A percentile compares a stretch with the other conserved stretches of the same genome.
Evolutionary conservation across 2,329 filamentous ascomycete genomes (phyloP).

Genomic region (Didymella glomerata): DNA sequence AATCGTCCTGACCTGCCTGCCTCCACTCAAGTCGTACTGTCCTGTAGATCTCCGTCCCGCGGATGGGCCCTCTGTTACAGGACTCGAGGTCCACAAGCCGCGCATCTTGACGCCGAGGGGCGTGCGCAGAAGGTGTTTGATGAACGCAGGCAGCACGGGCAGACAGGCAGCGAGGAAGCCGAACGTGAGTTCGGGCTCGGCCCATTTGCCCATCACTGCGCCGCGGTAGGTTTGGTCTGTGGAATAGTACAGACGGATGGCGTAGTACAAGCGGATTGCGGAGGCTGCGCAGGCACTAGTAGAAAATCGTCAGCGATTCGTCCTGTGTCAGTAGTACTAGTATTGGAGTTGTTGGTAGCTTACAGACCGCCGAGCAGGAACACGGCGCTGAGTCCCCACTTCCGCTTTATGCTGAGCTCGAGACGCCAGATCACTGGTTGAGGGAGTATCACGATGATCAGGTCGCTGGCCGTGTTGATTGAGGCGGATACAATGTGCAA

Average conservation of each 20-base stretch:
- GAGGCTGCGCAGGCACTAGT: constrained; percentile 24
- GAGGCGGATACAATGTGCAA: constrained; percentile 28
- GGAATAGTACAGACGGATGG: constrained; percentile 16
- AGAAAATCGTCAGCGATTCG: neutral
- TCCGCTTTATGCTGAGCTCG: constrained; percentile 20
- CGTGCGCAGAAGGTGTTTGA: constrained; percentile 20
- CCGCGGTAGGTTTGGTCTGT: constrained; percentile 25
- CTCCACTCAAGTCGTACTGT: neutral
- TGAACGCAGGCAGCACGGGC: constrained; percentile 26
- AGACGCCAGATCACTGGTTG: constrained; percentile 31
- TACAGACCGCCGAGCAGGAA: constrained; percentile 27
- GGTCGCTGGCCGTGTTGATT: constrained; percentile 32
- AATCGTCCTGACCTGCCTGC: constrained; percentile 3
- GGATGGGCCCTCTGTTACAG: neutral
- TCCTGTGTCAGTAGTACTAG: neutral
- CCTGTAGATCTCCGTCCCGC: neutral
- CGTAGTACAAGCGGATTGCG: constrained; percentile 24
- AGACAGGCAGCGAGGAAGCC: constrained; percentile 29
- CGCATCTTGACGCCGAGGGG: neutral
- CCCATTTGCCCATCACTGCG: constrained; percentile 29
- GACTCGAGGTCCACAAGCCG: constrained; percentile 10
- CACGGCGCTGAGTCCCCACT: constrained; percentile 24
- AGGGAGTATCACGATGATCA: constrained; percentile 30
- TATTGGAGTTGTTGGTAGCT: neutral
- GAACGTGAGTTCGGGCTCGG: constrained; percentile 25